Evolutionary conservation across 2,329 filamentous ascomycete species (phyloP).

Genomic region (Aureobasidium namibiae): DNA sequence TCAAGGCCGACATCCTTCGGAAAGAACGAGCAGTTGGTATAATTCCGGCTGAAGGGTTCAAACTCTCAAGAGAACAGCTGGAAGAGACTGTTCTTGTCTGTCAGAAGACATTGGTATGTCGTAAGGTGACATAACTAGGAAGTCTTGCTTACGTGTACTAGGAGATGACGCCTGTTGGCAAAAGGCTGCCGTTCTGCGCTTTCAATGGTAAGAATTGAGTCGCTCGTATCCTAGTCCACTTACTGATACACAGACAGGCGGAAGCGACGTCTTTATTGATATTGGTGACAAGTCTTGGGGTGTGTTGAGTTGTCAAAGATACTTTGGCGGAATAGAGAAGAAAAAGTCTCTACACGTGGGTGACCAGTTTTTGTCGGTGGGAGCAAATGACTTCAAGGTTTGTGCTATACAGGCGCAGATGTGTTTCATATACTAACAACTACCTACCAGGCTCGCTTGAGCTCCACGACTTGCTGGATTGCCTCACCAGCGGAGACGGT

Average conservation of each 20-base stretch:
- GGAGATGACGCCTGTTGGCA: conserved; percentile 66
- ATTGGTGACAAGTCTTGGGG: conserved; percentile 98
- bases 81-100: conserved; percentile 94
- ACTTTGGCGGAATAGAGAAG: conserved; percentile 69
- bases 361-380: conserved; percentile 89
- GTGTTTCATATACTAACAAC: conserved; percentile 2
- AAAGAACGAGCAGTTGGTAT: conserved; percentile 65
- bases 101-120: conserved; percentile 65
- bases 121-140: background rate
- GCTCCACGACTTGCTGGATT: conserved; percentile 82
- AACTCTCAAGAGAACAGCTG: conserved; percentile 72
- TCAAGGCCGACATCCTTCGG: conserved; percentile 72
- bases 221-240: background rate
- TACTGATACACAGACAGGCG: conserved; percentile 42
- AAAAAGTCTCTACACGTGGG: conserved; percentile 86
- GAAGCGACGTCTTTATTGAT: conserved; percentile 95
- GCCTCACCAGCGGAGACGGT: conserved; percentile 88
- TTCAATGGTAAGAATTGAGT: conserved; percentile 61
- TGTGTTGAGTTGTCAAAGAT: conserved; percentile 83
- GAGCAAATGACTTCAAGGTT: conserved; percentile 92
- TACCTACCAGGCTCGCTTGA: conserved; percentile 63
- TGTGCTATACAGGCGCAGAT: background rate
- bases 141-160: conserved; percentile 16
- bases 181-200: conserved; percentile 78
- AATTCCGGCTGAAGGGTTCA: conserved; percentile 29